Evolutionary conservation across 805 yeast genomes (phyloP), one percentile per base, ranked within the genome.

Genomic region (Candida orba): DNA sequence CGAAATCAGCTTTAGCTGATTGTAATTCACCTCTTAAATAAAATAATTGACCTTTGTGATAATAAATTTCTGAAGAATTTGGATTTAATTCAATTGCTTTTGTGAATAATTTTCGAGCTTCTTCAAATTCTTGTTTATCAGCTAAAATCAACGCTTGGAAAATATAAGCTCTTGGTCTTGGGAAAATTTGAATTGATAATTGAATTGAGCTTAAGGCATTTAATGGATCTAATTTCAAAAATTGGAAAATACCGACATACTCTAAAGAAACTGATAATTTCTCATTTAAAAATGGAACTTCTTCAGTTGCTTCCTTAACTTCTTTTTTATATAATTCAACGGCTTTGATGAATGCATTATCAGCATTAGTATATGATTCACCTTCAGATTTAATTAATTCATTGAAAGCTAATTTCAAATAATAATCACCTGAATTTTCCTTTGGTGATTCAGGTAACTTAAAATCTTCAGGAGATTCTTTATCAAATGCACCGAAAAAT

Each of bases 1-100:
- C 75, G 61, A 89, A 93, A 67, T 85, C 79, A 34, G 63, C 68
- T 57, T 79, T 75, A 32, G 99, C 97, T 51, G 78, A 72, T 33
- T 66, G 68, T 58, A 84, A 78, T 48, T 87, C 85, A 49, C 81
- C 82, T 49, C 86, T 78, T 57, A 93, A 70, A 69, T 90, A 91
- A 64, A 75, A 78, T 61, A 90, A 74, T 76, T 93, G 99, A 54
- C 95, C 99, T 63, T 84, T 80, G 68, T 93, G 99, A 72, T 93
- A 93, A 71, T 81, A 86, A 52, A 84, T 77, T 59, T 93, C 96
- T 30, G 93, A 80, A 57, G 80, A 78, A 22, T 76, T 67, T 40
- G 91, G 78, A 58, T 86, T 81, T 49, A 84, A 59, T 47, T 72
- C 68, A 47, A 79, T 71, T 18, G 97, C 98, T 42, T 72, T 67